A percentile compares a stretch with the other conserved stretches of the same genome.
phyloP scores from a whole-genome alignment of 805 yeast genomes.

The Kodamaea fukazawae region DNA sequence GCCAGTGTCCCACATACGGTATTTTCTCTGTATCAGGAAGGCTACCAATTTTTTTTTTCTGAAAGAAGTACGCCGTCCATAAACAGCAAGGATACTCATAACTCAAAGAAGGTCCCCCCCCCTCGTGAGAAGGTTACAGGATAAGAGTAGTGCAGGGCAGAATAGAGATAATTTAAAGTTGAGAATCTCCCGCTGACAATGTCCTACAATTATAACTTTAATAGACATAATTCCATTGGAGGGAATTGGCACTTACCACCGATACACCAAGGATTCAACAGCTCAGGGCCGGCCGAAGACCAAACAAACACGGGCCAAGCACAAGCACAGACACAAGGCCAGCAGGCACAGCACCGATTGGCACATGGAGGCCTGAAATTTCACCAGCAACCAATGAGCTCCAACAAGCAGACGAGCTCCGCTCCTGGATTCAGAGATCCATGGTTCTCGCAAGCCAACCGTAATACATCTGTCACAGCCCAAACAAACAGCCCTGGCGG shows the following conservation, averaged over 20 bases:
- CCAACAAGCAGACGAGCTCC: neutral
- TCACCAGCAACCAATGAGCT: conserved; percentile 2
- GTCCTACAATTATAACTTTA: conserved; percentile 33
- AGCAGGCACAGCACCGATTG: neutral
- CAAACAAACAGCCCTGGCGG: conserved; percentile 5
- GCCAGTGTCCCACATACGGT: no score
- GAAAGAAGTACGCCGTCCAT: no score
- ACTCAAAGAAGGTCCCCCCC: no score
- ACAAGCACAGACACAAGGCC: conserved; percentile 3
- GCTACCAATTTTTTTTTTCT: no score
- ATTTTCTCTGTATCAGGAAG: no score
- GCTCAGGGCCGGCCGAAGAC: conserved; percentile 3
- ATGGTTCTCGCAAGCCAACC: conserved; percentile 33
- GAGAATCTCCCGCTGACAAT: conserved; percentile 8
- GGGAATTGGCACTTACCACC: conserved; percentile 39
- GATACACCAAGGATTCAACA: conserved; percentile 18
- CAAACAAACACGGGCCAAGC: conserved; percentile 6
- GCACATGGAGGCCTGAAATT: no score
- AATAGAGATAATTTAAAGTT: no score
- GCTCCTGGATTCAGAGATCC: conserved; percentile 41
- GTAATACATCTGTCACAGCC: conserved; percentile 10
- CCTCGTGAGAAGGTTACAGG: no score
- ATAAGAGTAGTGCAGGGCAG: no score
- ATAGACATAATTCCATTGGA: conserved; percentile 38
- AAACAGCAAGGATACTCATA: no score